Evolutionary conservation across 2,329 filamentous ascomycete genomes (phyloP).

Genomic region (Cladosporium velox): DNA sequence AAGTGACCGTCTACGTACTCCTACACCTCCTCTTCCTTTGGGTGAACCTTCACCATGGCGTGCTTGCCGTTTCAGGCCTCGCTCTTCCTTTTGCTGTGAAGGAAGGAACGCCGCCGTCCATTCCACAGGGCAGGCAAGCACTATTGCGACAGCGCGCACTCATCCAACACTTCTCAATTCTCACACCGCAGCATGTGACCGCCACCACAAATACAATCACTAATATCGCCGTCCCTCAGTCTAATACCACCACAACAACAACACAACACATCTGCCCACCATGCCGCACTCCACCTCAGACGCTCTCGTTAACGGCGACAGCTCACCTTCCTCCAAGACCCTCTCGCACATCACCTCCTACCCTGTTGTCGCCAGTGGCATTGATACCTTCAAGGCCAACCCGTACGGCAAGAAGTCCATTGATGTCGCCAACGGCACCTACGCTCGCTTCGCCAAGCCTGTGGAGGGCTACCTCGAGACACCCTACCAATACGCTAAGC

Average conservation of each 20-base stretch:
- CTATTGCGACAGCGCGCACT: background rate
- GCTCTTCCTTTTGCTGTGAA: background rate
- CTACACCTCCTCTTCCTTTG: background rate
- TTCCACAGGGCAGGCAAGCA: background rate
- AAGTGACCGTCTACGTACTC: background rate
- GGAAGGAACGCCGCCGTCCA: background rate
- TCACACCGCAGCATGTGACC: background rate
- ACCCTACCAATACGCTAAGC: slow-evolving; percentile 79
- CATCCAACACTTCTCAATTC: background rate
- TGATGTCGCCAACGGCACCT: slow-evolving; percentile 71
- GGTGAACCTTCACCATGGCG: background rate
- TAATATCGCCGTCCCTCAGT: background rate
- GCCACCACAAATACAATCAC: slow-evolving; percentile 3
- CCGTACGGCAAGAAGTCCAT: slow-evolving; percentile 82
- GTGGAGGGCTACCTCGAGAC: slow-evolving; percentile 75
- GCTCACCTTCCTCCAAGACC: slow-evolving; percentile 50
- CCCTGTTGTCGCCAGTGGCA: slow-evolving; percentile 76
- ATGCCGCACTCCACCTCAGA: slow-evolving; percentile 55
- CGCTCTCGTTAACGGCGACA: slow-evolving; percentile 49
- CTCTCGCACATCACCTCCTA: slow-evolving; percentile 72
- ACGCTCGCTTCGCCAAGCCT: slow-evolving; percentile 74
- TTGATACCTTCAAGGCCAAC: slow-evolving; percentile 77
- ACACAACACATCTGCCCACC: slow-evolving; percentile 3
- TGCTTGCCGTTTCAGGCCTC: background rate
- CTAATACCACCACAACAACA: background rate